Evolutionary conservation across 192 early-diverging fungal species (phyloP), one percentile per base, ranked within the genome.

Genomic region (Coemansia sp.): DNA sequence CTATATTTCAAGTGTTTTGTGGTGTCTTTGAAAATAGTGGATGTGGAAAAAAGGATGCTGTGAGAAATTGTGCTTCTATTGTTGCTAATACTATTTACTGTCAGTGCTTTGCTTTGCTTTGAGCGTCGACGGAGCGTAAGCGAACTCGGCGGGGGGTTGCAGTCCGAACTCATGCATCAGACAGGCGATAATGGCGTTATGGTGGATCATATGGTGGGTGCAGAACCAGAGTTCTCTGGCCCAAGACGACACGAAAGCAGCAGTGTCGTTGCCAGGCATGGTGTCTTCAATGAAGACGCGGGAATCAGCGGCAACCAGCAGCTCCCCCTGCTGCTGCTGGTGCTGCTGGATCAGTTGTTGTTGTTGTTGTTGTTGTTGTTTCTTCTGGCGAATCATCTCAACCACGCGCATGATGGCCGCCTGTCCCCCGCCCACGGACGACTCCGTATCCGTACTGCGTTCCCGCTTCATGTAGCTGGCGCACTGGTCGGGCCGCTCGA

Each of bases 181-280:
- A 41, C 62, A 64, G 9, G 79, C 73, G 42, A 85, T 81, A 50
- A 85, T 61, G 8, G 84, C 84, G 63, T 82, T 76, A 53, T 85
- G 84, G 40, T 85, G 84, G 41, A 85, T 70, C 74, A 77, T 77
- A 59, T 85, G 84, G 67, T 85, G 84, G 16, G 67, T 69, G 44
- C 84, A 85, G 66, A 85, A 85, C 84, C 84, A 85, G 12, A 85
- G 79, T 49, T 85, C 84, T 6, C 84, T 60, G 23, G 74, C 76
- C 13, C 76, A 43, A 0, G 79, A 76, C 2, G 84, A 85, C 68
- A 66, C 18, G 47, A 79, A 71, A 8, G 47, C 41, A 11, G 50
- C 53, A 6, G 65, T 64, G 1, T 54, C 52, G 5, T 47, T 18
- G 11, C 57, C 62, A 0, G 75, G 68, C 69, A 83, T 21, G 0